Conservation (phyloP, 1,284 basidiomycete species). For the Papiliotrema fonsecae region DNA sequence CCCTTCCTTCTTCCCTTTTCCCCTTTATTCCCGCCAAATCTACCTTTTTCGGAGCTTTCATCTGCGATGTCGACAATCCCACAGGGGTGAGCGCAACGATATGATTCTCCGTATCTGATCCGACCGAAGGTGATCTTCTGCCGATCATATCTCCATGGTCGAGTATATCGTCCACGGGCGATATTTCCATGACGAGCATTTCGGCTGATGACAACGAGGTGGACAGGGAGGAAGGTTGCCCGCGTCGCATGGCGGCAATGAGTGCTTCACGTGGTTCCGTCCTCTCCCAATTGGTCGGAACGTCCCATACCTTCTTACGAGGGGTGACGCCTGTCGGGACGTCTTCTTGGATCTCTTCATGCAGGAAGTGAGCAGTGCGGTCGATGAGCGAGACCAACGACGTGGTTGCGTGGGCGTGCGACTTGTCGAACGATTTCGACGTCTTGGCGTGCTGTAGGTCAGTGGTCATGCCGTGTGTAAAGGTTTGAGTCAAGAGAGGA, state of each 20-base stretch:
- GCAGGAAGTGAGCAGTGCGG: constrained; percentile 34
- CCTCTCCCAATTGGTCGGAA: constrained; percentile 40
- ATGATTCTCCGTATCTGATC: too few relatives aligned
- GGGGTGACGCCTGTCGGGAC: constrained; percentile 50
- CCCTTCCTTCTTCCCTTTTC: background rate
- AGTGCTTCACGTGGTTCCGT: constrained; percentile 40
- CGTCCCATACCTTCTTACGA: constrained; percentile 42
- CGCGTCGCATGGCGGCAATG: constrained; percentile 17
- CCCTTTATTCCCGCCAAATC: background rate
- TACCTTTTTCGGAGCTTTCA: background rate
- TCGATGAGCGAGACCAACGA: constrained; percentile 25
- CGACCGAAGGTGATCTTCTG: too few relatives aligned
- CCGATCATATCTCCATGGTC: background rate
- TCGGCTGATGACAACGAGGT: background rate
- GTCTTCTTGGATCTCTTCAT: constrained; percentile 43
- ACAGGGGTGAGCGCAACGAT: too few relatives aligned
- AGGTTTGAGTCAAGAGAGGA: too few relatives aligned
- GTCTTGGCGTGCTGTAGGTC: constrained; percentile 23
- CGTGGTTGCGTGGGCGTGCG: constrained; percentile 15
- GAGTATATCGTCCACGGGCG: background rate
- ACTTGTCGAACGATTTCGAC: constrained; percentile 13
- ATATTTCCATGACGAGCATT: background rate
- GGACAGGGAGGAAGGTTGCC: background rate
- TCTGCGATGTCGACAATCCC: background rate
- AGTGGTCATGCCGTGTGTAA: too few relatives aligned